phyloP scores from a whole-genome alignment of 1,139 yeast species.

The Taphrina deformans region DNA sequence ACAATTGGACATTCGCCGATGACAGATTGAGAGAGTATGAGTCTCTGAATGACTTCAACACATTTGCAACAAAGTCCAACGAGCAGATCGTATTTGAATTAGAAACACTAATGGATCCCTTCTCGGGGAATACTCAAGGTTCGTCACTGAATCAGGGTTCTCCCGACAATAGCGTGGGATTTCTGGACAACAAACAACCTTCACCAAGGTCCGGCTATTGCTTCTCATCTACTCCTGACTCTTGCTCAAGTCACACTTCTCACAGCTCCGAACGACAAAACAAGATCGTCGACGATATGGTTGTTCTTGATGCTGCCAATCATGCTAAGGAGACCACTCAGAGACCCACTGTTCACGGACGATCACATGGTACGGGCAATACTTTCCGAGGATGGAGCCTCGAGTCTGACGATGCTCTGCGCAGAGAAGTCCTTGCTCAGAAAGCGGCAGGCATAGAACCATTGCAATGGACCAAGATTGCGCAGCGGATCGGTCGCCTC shows the following conservation, averaged over 20 bases:
- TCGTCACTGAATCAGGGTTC: no score
- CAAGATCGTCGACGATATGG: no score
- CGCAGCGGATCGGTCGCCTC: slow-evolving; percentile 45
- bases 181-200: no score
- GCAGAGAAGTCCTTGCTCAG: neutral
- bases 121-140: no score
- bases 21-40: neutral
- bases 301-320: no score
- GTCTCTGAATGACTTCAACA: neutral
- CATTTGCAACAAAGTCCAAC: neutral
- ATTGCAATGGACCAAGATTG: slow-evolving; percentile 2
- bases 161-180: no score
- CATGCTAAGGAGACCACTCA: no score
- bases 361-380: neutral
- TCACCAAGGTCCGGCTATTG: neutral
- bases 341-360: no score
- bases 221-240: neutral
- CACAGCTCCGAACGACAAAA: no score
- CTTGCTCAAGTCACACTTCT: neutral
- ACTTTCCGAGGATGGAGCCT: neutral
- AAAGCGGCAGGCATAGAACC: slow-evolving; percentile 1
- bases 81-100: neutral
- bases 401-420: neutral
- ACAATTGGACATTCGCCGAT: neutral
- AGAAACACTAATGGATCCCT: neutral